Percentiles rank a stretch among this genome's conserved stretches.
phyloP scores from a whole-genome alignment of 306 rosid genomes.

The Quercus agrifolia region DNA sequence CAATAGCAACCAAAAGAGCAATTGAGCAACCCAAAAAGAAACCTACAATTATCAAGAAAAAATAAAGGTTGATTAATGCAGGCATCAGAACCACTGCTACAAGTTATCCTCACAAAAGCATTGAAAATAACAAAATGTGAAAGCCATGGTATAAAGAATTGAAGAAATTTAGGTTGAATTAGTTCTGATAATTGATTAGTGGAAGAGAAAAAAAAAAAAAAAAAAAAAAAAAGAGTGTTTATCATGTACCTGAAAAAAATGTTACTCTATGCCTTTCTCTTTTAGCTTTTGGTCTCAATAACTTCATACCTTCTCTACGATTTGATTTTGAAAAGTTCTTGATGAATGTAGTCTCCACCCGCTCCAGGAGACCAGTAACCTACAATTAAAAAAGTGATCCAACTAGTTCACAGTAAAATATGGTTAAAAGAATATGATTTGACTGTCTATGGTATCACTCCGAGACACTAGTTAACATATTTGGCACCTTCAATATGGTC shows the following conservation, averaged over 20 bases:
- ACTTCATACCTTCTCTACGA: slow-evolving; percentile 48
- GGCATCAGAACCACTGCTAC: background rate
- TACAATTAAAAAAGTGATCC: slow-evolving; percentile 10
- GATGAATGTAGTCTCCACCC: slow-evolving; percentile 54
- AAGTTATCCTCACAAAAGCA: slow-evolving; percentile 3
- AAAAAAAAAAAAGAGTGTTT: background rate
- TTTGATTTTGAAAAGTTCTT: slow-evolving; percentile 51
- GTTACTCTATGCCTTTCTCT: slow-evolving; percentile 39
- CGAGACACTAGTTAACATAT: background rate
- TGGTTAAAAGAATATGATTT: background rate
- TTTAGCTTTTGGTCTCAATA: slow-evolving; percentile 40
- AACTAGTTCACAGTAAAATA: background rate
- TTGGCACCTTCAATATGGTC: background rate
- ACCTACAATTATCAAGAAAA: slow-evolving; percentile 32
- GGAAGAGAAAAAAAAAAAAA: too few species aligned
- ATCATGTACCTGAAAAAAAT: slow-evolving; percentile 46
- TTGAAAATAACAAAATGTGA: background rate
- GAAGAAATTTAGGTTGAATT: background rate
- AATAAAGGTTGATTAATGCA: slow-evolving; percentile 2
- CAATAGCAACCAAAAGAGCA: slow-evolving; percentile 50
- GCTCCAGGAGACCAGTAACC: slow-evolving; percentile 54
- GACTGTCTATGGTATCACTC: background rate
- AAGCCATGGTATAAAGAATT: background rate
- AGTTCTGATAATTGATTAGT: background rate
- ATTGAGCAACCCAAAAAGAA: slow-evolving; percentile 63